Conservation (phyloP, 257 asterid species). For the Lycium ferocissimum region DNA sequence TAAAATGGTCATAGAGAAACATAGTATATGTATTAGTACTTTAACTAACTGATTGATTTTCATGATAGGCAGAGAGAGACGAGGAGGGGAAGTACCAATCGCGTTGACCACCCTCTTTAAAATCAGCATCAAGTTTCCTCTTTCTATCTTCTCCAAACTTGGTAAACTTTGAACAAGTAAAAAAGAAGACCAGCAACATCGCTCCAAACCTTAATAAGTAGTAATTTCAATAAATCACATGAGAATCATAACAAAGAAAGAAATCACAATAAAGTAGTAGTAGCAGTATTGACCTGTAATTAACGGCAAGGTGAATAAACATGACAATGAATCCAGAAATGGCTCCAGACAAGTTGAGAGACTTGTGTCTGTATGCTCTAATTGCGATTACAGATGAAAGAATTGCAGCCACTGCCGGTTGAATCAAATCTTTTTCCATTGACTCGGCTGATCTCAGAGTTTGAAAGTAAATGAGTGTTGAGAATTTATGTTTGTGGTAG, state of each 20-base stretch:
- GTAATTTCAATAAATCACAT: conserved; percentile 18
- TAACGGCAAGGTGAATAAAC: conserved; percentile 78
- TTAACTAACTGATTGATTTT: neutral
- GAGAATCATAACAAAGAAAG: conserved; percentile 27
- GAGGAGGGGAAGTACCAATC: conserved; percentile 61
- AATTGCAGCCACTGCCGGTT: conserved; percentile 56
- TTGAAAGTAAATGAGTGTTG: neutral
- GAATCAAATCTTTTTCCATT: conserved; percentile 58
- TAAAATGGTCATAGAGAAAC: neutral
- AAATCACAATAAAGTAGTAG: neutral
- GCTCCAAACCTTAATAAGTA: conserved; percentile 65
- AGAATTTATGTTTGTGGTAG: neutral
- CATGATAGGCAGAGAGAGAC: neutral
- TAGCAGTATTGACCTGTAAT: conserved; percentile 56
- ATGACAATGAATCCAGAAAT: conserved; percentile 70
- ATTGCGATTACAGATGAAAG: conserved; percentile 61
- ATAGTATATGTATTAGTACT: neutral
- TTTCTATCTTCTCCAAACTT: conserved; percentile 81
- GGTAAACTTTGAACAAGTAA: conserved; percentile 84
- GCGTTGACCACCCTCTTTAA: conserved; percentile 97
- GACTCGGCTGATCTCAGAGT: neutral
- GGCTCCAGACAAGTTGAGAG: conserved; percentile 88
- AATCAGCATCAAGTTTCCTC: conserved; percentile 76
- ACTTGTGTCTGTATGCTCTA: conserved; percentile 70
- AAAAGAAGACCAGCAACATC: conserved; percentile 71